Conservation (phyloP, 2,329 filamentous ascomycete genomes). For the Colletotrichum magnum region DNA sequence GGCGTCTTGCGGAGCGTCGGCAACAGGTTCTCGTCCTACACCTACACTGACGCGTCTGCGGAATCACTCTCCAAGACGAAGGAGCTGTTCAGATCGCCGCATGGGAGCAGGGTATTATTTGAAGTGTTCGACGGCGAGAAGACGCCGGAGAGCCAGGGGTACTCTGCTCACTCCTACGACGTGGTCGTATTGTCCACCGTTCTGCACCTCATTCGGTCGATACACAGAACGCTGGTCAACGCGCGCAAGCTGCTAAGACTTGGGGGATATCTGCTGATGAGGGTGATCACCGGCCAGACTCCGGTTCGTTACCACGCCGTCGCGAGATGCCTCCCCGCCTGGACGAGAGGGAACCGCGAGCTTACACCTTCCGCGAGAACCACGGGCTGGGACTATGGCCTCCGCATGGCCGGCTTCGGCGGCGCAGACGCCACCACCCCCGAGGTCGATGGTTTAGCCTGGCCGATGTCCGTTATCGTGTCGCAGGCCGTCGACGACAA, state of each 20-base stretch:
- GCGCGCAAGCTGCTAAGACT: conserved; percentile 47
- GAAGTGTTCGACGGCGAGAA: conserved; percentile 49
- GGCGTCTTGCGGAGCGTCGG: conserved; percentile 32
- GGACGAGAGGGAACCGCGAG: conserved; percentile 44
- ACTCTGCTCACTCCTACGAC: conserved; percentile 45
- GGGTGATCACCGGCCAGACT: conserved; percentile 10
- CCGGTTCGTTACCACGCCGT: conserved; percentile 41
- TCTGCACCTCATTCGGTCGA: conserved; percentile 46
- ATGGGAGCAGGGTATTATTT: conserved; percentile 40
- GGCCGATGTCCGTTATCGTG: conserved; percentile 42
- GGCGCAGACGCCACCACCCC: conserved; percentile 21
- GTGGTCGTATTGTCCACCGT: conserved; percentile 48
- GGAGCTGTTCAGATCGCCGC: conserved; percentile 42
- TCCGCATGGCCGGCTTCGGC: conserved; percentile 25
- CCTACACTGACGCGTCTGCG: conserved; percentile 44
- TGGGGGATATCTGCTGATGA: conserved; percentile 46
- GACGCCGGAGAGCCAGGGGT: conserved; percentile 47
- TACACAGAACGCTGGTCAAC: conserved; percentile 44
- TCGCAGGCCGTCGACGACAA: conserved; percentile 40
- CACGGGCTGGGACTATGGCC: conserved; percentile 11
- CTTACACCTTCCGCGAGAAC: neutral
- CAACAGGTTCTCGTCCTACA: conserved; percentile 36
- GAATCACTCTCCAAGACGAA: conserved; percentile 43
- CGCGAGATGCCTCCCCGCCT: conserved; percentile 47
- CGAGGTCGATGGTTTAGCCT: neutral